Conservation (phyloP, 2,329 filamentous ascomycete species). For the Epichloe aotearoae region DNA sequence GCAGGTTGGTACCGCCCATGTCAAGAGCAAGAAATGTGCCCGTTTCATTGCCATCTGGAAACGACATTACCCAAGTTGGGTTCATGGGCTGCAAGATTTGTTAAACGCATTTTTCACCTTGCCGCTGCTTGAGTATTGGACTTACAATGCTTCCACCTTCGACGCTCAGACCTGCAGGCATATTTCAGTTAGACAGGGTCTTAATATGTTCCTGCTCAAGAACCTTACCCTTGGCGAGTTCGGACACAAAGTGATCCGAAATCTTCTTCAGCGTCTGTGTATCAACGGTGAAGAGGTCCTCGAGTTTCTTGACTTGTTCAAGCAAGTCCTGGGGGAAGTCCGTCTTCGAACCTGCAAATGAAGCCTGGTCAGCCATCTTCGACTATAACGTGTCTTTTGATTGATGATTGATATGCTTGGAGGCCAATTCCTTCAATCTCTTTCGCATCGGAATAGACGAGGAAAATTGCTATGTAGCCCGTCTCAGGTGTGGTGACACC, state of each 20-base stretch:
- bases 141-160: constrained; percentile 88
- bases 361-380: constrained; percentile 8
- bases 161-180: constrained; percentile 54
- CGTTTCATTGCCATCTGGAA: constrained; percentile 74
- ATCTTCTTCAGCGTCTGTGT: constrained; percentile 75
- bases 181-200: constrained; percentile 7
- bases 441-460: background rate
- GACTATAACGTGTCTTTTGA: background rate
- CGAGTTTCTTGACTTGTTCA: constrained; percentile 66
- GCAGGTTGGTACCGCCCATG: constrained; percentile 92
- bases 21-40: constrained; percentile 84
- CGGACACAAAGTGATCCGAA: constrained; percentile 75
- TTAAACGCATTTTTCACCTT: constrained; percentile 9
- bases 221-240: constrained; percentile 67
- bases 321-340: constrained; percentile 85
- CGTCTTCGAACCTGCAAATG: constrained; percentile 62
- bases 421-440: background rate
- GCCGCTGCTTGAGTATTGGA: constrained; percentile 9
- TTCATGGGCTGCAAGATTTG: constrained; percentile 69
- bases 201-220: background rate
- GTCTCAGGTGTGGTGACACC: background rate
- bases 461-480: background rate
- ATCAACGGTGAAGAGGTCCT: constrained; percentile 71
- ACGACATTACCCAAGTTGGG: constrained; percentile 87
- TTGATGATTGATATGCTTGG: background rate